Base-by-base conservation (phyloP, 441 rosid genomes). In the Gossypium aridum region DNA sequence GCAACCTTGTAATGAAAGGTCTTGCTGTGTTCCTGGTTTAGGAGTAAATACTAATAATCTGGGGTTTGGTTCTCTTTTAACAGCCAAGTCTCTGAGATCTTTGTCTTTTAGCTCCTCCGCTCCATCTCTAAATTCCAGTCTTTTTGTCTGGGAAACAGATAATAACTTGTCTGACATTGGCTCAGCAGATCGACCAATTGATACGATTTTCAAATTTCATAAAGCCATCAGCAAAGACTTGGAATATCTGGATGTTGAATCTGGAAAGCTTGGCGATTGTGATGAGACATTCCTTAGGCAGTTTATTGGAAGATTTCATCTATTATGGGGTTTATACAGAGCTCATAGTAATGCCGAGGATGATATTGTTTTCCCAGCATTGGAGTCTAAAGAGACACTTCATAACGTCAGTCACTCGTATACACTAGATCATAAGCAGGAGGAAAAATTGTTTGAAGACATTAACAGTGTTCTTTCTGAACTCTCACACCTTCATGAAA, bases 271-370 rank as follows among this genome's bases (percentile, higher is more conserved):
- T 20, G 76, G 62, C 54, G 85, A 87, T 64, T 90, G 90, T 76
- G 82, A 87, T 77, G 91, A 82, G 78, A 80, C 82, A 23, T 86
- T 83, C 82, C 87, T 90, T 77, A 81, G 88, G 80, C 89, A 89
- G 79, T 90, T 90, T 71, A 78, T 85, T 20, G 92, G 95, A 75
- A 83, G 95, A 73, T 90, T 90, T 83, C 92, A 72, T 73, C 81
- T 90, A 37, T 82, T 90, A 63, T 86, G 90, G 91, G 91, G 95
- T 75, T 84, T 87, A 71, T 90, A 90, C 82, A 87, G 87, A 83
- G 95, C 95, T 74, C 92, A 87, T 75, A 90, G 95, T 79, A 90
- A 88, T 78, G 92, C 92, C 9, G 95, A 90, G 84, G 95, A 90
- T 85, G 95, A 90, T 70, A 88, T 90, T 73, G 85, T 90, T 66